Evolutionary conservation across 2,329 filamentous ascomycete species (phyloP).

Genomic region (Aspergillus hortae): DNA sequence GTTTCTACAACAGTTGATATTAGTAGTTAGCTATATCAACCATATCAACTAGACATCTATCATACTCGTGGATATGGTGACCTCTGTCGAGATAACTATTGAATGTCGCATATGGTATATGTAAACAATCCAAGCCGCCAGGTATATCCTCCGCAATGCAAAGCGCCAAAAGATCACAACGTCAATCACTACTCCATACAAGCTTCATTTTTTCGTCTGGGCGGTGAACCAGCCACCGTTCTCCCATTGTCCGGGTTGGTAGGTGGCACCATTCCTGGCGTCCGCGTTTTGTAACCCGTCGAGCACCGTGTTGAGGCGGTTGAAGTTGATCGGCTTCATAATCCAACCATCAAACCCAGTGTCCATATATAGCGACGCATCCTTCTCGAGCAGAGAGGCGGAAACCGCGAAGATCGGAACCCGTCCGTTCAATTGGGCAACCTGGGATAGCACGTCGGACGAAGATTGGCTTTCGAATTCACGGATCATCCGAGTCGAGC

Average conservation of each 20-base stretch:
- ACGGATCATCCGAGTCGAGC: slow-evolving; percentile 79
- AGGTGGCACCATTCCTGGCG: slow-evolving; percentile 61
- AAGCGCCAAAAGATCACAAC: neutral
- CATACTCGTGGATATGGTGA: no score
- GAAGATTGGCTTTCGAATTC: slow-evolving; percentile 60
- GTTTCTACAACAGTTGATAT: no score
- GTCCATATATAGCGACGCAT: slow-evolving; percentile 66
- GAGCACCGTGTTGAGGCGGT: slow-evolving; percentile 66
- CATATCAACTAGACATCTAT: no score
- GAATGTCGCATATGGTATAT: neutral
- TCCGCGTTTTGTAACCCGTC: slow-evolving; percentile 63
- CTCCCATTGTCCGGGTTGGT: slow-evolving; percentile 73
- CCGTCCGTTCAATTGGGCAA: slow-evolving; percentile 60
- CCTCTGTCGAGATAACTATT: no score
- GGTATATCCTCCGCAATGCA: no score
- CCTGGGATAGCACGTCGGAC: slow-evolving; percentile 53
- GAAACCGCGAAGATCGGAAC: slow-evolving; percentile 87
- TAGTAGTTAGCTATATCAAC: no score
- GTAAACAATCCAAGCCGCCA: neutral
- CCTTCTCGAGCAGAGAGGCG: slow-evolving; percentile 71
- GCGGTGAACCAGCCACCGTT: slow-evolving; percentile 73
- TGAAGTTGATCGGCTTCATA: slow-evolving; percentile 81
- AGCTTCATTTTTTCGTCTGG: neutral
- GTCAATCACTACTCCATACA: neutral
- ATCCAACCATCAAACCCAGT: slow-evolving; percentile 90